Conservation (phyloP, 805 yeast genomes). For the Pichia cabralensis region DNA sequence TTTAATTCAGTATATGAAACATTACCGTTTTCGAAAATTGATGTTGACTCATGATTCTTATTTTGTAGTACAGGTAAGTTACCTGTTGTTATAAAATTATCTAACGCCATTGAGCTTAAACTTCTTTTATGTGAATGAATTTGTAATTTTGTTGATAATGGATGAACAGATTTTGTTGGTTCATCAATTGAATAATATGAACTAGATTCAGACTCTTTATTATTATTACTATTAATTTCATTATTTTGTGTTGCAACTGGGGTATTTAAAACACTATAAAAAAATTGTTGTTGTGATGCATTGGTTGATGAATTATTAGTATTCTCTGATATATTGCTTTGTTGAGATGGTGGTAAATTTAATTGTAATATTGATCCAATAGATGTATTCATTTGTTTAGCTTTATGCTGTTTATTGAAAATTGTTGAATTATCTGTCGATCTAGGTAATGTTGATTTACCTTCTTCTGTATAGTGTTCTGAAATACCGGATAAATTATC, state of each 20-base stretch:
- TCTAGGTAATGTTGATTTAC: no score
- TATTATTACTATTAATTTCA: neutral
- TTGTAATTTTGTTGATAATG: no score
- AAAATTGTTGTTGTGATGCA: no score
- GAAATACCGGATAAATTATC: conserved; percentile 3
- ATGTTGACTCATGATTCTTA: no score
- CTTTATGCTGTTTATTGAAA: no score
- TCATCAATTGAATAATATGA: conserved; percentile 13
- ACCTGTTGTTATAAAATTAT: conserved; percentile 22
- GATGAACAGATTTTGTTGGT: conserved; percentile 19
- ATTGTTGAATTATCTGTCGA: no score
- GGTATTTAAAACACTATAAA: no score
- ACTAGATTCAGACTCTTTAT: conserved; percentile 1
- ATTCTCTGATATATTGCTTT: no score
- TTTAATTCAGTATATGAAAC: no score
- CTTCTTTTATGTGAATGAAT: conserved; percentile 17
- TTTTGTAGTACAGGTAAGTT: conserved; percentile 12
- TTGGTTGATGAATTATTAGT: no score
- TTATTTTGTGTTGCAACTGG: neutral
- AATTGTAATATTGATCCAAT: conserved; percentile 7
- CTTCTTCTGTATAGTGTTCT: neutral
- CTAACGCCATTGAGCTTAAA: conserved; percentile 17
- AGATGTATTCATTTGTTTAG: no score
- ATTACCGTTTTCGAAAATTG: no score
- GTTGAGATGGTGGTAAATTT: conserved; percentile 1